Evolutionary conservation across 148 eudicot species (phyloP).

Genomic region (Rhododendron vialii): DNA sequence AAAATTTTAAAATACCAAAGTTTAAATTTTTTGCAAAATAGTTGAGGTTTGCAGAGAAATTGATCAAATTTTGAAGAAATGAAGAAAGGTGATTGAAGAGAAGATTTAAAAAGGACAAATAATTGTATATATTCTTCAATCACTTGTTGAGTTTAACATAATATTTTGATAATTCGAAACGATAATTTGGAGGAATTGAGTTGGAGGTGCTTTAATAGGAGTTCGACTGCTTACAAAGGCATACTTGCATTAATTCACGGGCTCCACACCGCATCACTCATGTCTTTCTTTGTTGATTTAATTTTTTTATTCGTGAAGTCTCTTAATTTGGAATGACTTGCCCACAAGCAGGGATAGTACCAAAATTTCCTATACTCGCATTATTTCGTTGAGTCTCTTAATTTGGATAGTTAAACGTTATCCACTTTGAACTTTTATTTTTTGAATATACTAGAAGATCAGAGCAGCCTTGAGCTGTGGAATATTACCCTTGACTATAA

Average conservation of each 20-base stretch:
- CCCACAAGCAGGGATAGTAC: neutral
- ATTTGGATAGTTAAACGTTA: no score
- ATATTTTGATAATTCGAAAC: no score
- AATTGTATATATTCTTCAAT: neutral
- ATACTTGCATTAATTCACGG: no score
- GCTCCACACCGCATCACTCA: neutral
- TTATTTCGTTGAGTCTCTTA: no score
- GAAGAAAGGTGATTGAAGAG: neutral
- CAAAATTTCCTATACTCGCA: no score
- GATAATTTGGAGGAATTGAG: neutral
- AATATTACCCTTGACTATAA: neutral
- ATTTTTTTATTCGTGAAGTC: neutral
- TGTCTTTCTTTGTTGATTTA: no score
- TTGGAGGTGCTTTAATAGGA: no score
- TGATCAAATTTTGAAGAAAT: neutral
- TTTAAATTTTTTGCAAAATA: no score
- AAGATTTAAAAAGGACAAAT: neutral
- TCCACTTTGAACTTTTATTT: no score
- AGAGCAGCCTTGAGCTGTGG: neutral
- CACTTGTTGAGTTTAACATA: neutral
- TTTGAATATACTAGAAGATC: neutral
- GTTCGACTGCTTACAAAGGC: neutral
- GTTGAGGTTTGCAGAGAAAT: neutral
- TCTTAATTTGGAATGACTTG: neutral
- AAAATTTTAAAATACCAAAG: no score